A percentile compares a stretch with the other conserved stretches of the same genome.
Conservation (phyloP, 225 moss, liverwort and hornwort species). For the Anthoceros angustus region DNA sequence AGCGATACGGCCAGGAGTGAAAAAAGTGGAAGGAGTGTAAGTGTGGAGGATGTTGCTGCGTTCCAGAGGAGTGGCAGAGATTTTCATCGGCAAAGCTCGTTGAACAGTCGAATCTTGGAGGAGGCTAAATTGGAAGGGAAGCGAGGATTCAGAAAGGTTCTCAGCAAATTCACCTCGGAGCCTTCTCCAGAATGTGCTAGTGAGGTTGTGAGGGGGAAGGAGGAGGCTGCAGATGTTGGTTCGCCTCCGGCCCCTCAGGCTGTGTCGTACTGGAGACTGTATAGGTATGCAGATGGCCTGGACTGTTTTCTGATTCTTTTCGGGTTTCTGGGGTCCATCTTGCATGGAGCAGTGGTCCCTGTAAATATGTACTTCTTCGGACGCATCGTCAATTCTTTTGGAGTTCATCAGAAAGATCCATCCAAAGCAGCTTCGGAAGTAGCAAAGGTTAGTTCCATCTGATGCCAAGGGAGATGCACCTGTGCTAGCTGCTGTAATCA, state of each 20-base stretch:
- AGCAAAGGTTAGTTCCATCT: background rate
- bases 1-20: background rate
- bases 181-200: background rate
- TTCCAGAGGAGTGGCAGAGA: background rate
- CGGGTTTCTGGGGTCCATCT: background rate
- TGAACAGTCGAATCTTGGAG: background rate
- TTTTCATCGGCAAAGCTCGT: background rate
- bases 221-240: background rate
- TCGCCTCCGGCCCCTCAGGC: background rate
- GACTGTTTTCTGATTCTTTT: background rate
- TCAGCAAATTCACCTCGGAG: background rate
- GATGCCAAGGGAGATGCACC: background rate
- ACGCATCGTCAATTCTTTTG: slow-evolving; percentile 2
- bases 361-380: background rate
- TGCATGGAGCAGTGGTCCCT: background rate
- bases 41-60: background rate
- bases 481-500: background rate
- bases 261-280: background rate
- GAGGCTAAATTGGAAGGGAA: background rate
- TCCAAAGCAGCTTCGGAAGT: background rate
- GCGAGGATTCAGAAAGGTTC: background rate
- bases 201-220: background rate
- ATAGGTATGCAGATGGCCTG: background rate
- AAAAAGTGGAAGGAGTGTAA: background rate
- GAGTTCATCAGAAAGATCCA: background rate